phyloP scores from a whole-genome alignment of 2,329 filamentous ascomycete genomes.

The Beauveria asiatica region DNA sequence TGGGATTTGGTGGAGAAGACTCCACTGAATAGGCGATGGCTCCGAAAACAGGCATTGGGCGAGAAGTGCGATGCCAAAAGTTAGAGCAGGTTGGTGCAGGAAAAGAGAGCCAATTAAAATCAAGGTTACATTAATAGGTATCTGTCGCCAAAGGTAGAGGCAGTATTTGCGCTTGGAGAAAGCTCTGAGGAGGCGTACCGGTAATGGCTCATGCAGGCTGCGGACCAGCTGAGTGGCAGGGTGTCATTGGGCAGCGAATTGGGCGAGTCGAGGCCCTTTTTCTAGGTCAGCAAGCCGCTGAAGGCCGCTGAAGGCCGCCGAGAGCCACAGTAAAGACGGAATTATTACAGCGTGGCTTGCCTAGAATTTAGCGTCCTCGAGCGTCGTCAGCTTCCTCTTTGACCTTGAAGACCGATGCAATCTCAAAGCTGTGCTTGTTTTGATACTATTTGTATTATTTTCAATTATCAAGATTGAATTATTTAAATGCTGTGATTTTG shows the following conservation, averaged over 20 bases:
- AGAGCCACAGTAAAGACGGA: background rate
- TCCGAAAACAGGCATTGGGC: background rate
- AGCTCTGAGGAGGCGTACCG: background rate
- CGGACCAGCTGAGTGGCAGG: background rate
- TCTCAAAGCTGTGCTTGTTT: too few relatives aligned
- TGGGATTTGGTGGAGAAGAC: background rate
- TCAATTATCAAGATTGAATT: too few relatives aligned
- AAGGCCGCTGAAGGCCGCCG: too few relatives aligned
- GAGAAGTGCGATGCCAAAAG: background rate
- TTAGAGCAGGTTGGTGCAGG: background rate
- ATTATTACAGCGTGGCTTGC: background rate
- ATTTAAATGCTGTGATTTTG: too few relatives aligned
- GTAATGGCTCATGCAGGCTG: background rate
- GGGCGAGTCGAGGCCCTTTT: background rate
- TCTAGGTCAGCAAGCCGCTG: background rate
- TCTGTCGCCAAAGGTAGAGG: background rate
- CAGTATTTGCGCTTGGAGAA: background rate
- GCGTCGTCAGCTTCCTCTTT: background rate
- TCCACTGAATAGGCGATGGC: background rate
- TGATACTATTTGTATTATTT: too few relatives aligned
- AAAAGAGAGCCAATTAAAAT: background rate
- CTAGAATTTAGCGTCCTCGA: background rate
- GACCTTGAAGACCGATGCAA: too few relatives aligned
- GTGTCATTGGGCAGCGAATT: background rate
- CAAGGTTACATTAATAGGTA: too few relatives aligned